These are phyloP conservation scores for Termitomyces sp. DNA, from an alignment of 768 basidiomycete genomes.

Conservation along the genomic window DNA sequence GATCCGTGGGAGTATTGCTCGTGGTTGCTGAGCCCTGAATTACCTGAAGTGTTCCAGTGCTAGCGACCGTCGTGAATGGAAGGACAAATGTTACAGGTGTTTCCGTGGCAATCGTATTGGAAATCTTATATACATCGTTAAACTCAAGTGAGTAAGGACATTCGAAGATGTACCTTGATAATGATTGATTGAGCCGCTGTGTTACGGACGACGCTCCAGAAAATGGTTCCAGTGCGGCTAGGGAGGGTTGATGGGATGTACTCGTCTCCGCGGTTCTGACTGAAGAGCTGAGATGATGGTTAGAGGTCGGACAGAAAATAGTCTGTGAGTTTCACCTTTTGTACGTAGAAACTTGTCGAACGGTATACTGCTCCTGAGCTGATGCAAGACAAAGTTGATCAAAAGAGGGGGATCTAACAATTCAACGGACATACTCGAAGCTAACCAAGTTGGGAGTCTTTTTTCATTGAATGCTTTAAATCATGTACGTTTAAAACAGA, in stretches of 20 bases:
- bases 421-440: constrained; percentile 40
- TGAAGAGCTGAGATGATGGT: constrained; percentile 46
- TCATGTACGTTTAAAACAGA: background rate
- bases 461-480: background rate
- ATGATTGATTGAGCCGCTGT: constrained; percentile 36
- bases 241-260: constrained; percentile 64
- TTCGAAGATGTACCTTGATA: constrained; percentile 42
- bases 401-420: background rate
- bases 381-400: background rate
- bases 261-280: constrained; percentile 53
- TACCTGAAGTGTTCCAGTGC: constrained; percentile 40
- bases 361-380: constrained; percentile 44
- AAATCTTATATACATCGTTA: constrained; percentile 30
- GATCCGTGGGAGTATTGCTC: constrained; percentile 51
- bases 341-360: constrained; percentile 54
- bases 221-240: constrained; percentile 35
- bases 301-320: constrained; percentile 1
- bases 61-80: constrained; percentile 44
- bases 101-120: constrained; percentile 40
- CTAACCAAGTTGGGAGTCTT: constrained; percentile 50
- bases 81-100: constrained; percentile 45
- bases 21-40: constrained; percentile 42
- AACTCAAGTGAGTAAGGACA: background rate
- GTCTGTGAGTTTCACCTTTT: constrained; percentile 34
- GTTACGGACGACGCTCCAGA: constrained; percentile 56